These are phyloP conservation scores for Fusarium poae DNA, from an alignment of 2,329 filamentous ascomycete species.

Conservation along the genomic window DNA sequence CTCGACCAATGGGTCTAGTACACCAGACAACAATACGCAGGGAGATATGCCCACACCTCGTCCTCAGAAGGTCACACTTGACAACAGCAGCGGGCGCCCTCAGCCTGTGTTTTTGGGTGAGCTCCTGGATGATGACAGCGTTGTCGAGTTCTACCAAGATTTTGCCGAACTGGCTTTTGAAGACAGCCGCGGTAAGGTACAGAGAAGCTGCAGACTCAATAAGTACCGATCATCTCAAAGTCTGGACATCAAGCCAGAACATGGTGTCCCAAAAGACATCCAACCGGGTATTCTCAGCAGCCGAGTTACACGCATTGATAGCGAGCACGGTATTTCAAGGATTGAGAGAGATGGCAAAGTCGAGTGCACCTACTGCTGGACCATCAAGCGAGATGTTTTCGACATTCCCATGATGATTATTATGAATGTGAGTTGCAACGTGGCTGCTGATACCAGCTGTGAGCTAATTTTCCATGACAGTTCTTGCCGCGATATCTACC, in stretches of 20 bases:
- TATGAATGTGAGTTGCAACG: slow-evolving; percentile 83
- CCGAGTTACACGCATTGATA: slow-evolving; percentile 72
- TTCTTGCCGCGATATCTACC: slow-evolving; percentile 72
- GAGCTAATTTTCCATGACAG: slow-evolving; percentile 51
- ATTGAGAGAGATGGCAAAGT: slow-evolving; percentile 91
- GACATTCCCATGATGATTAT: slow-evolving; percentile 99
- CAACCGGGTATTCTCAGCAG: slow-evolving; percentile 66
- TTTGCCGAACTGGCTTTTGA: slow-evolving; percentile 94
- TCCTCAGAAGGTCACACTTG: slow-evolving; percentile 60
- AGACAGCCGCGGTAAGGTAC: slow-evolving; percentile 87
- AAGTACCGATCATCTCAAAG: slow-evolving; percentile 86
- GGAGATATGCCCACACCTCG: slow-evolving; percentile 65
- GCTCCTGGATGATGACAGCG: slow-evolving; percentile 91
- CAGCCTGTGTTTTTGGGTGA: slow-evolving; percentile 93
- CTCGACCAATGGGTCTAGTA: slow-evolving; percentile 59
- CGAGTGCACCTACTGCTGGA: slow-evolving; percentile 96
- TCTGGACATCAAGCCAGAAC: slow-evolving; percentile 55
- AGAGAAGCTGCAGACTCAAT: slow-evolving; percentile 84
- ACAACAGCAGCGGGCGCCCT: slow-evolving; percentile 63
- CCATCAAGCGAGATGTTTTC: slow-evolving; percentile 95
- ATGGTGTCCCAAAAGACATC: slow-evolving; percentile 61
- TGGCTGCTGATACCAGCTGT: too few species aligned
- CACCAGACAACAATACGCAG: slow-evolving; percentile 51
- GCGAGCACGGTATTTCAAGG: slow-evolving; percentile 83
- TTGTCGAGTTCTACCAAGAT: slow-evolving; percentile 95